A percentile compares a stretch with the other conserved stretches of the same genome.
Evolutionary conservation across 345 rosid species (phyloP).

Genomic region (Excoecaria agallocha): DNA sequence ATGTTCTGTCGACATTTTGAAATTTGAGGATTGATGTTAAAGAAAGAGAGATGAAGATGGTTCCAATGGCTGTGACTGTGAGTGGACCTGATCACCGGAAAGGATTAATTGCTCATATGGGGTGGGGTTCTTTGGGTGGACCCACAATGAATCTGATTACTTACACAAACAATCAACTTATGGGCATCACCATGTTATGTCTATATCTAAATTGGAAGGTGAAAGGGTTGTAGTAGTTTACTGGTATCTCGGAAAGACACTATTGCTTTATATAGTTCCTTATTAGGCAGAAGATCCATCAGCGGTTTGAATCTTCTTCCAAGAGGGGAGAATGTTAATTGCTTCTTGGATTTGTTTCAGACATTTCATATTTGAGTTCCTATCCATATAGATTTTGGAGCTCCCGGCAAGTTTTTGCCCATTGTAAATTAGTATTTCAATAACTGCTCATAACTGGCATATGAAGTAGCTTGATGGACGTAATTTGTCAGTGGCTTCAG

Average conservation of each 20-base stretch:
- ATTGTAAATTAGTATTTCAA: too few species aligned
- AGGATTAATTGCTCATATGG: conserved; percentile 12
- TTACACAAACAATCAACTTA: conserved; percentile 22
- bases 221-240: conserved; percentile 10
- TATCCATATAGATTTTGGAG: not conserved
- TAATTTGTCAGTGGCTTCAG: not conserved
- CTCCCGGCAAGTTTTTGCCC: too few species aligned
- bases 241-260: not conserved
- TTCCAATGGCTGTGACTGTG: conserved; percentile 19
- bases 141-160: conserved; percentile 7
- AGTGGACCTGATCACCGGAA: conserved; percentile 24
- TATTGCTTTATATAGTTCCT: not conserved
- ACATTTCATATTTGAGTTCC: not conserved
- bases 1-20: conserved; percentile 9
- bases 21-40: conserved; percentile 20
- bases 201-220: conserved; percentile 11
- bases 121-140: conserved; percentile 28
- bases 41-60: conserved; percentile 7
- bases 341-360: not conserved
- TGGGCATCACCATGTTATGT: conserved; percentile 17
- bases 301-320: not conserved
- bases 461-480: not conserved
- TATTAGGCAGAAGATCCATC: not conserved
- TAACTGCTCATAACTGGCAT: not conserved
- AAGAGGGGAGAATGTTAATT: not conserved